Percentiles rank a stretch among this genome's conserved stretches.
These are phyloP conservation scores for Stereocaulon alpinum DNA, from an alignment of 495 filamentous ascomycete genomes.

Conservation along the genomic window DNA sequence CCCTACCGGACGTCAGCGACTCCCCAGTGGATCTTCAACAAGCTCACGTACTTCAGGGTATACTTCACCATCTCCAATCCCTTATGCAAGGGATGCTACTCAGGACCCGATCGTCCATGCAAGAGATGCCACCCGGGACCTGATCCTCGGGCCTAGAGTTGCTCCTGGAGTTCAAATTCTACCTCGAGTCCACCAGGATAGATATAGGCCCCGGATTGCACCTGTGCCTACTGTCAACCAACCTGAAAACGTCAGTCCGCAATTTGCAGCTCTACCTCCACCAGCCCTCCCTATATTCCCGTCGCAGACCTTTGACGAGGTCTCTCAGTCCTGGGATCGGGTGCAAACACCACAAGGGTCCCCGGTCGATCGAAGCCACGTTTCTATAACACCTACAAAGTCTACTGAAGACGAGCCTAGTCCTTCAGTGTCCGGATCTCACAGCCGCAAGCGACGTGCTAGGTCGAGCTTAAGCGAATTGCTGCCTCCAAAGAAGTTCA, in stretches of 20 bases:
- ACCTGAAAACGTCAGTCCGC: not conserved
- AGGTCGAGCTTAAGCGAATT: not conserved
- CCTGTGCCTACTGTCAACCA: not conserved
- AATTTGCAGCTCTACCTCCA: constrained; percentile 5
- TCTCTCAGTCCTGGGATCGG: not conserved
- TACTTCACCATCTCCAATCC: not conserved
- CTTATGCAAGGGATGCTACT: not conserved
- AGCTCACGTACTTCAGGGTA: not conserved
- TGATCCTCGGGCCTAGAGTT: no score
- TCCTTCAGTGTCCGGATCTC: not conserved
- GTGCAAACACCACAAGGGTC: not conserved
- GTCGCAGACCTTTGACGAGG: not conserved
- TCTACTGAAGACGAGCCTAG: not conserved
- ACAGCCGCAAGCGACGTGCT: constrained; percentile 3
- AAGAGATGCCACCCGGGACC: not conserved
- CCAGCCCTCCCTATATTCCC: not conserved
- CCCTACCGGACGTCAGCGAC: not conserved
- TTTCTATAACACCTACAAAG: not conserved
- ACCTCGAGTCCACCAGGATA: no score
- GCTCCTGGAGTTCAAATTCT: no score
- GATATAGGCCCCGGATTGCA: no score
- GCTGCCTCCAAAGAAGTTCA: not conserved
- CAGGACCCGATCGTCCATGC: no score
- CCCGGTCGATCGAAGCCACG: not conserved
- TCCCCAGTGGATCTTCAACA: not conserved